These are phyloP conservation scores for Gardenia jasminoides DNA, from an alignment of 257 asterid genomes.

Conservation along the genomic window DNA sequence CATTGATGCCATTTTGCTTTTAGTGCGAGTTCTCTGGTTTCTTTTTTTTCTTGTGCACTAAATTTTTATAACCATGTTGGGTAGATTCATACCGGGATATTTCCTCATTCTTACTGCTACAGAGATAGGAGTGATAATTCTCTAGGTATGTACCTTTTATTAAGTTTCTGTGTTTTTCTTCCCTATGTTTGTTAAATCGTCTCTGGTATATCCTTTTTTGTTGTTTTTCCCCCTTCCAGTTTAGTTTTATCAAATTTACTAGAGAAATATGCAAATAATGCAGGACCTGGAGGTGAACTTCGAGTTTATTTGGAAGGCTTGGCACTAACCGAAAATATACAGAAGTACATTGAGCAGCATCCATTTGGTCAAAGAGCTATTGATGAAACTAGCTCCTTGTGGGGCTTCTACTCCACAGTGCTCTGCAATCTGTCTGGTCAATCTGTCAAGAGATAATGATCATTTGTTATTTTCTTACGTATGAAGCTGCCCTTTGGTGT, in stretches of 20 bases:
- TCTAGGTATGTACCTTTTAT: slow-evolving; percentile 42
- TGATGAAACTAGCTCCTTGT: slow-evolving; percentile 41
- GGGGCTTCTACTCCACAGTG: slow-evolving; percentile 69
- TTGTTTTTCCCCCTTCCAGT: neutral
- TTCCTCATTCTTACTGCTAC: slow-evolving; percentile 56
- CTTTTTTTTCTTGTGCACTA: neutral
- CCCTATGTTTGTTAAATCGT: neutral
- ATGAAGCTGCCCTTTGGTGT: neutral
- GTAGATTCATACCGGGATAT: slow-evolving; percentile 71
- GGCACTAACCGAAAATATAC: slow-evolving; percentile 47
- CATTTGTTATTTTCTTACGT: neutral
- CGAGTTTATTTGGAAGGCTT: slow-evolving; percentile 73
- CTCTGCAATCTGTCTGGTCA: slow-evolving; percentile 33
- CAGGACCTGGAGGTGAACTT: slow-evolving; percentile 71
- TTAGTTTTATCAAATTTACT: neutral
- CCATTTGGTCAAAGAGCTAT: slow-evolving; percentile 81
- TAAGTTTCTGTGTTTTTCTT: neutral
- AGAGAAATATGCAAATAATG: slow-evolving; percentile 1
- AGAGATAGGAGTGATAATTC: slow-evolving; percentile 50
- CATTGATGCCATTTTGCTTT: neutral
- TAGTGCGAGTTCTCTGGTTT: neutral
- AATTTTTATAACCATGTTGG: slow-evolving; percentile 10
- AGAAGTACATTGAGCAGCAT: slow-evolving; percentile 52
- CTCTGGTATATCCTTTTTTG: neutral
- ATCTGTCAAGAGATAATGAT: slow-evolving; percentile 8